Evolutionary conservation across 2,329 filamentous ascomycete genomes (phyloP), one percentile per base, ranked within the genome.

Genomic region (Trichoderma guizhouense): DNA sequence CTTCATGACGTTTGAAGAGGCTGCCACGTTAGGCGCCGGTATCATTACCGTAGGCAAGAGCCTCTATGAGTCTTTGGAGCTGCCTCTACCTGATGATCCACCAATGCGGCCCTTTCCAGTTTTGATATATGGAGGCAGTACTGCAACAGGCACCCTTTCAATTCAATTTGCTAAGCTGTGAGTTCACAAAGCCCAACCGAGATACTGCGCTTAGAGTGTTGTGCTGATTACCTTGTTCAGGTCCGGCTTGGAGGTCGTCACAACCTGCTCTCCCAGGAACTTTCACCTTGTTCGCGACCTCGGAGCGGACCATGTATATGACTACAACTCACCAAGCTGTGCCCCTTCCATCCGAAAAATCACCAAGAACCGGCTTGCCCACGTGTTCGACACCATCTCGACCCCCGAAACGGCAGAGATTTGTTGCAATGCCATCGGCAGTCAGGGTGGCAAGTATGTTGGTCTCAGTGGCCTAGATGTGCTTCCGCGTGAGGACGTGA

Each of bases 141-240:
- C 85, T 8, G 88, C 87, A 3, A 88, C 87, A 1, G 86, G 85
- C 78, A 86, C 88, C 62, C 85, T 88, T 70, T 84, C 79, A 6
- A 83, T 86, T 73, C 83, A 85, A 75, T 83, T 77, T 73, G 83
- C 83, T 57, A 82, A 82, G 73, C 75, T 80, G 39, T 67, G 58
- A 43, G 70, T 67, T 2, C 18, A 9, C 26, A n/a, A 28, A 2
- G n/a, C 11, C 47, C 2, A 26, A 15, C 11, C 8, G 15, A 3
- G 9, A 28, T 3, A 14, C 9, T 3, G 11, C 9, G 11, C 53
- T 4, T 5, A 1, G 18, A 21, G 6, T 60, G 8, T 7, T 9
- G 9, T 34, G 11, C 7, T 34, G 3, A 39, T 34, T 3, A 53
- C 7, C 1, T 24, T 9, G 5, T n/a, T 26, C n/a, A 71, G 70